Conservation (phyloP, 2,329 filamentous ascomycete species). For the Apiospora marii region DNA sequence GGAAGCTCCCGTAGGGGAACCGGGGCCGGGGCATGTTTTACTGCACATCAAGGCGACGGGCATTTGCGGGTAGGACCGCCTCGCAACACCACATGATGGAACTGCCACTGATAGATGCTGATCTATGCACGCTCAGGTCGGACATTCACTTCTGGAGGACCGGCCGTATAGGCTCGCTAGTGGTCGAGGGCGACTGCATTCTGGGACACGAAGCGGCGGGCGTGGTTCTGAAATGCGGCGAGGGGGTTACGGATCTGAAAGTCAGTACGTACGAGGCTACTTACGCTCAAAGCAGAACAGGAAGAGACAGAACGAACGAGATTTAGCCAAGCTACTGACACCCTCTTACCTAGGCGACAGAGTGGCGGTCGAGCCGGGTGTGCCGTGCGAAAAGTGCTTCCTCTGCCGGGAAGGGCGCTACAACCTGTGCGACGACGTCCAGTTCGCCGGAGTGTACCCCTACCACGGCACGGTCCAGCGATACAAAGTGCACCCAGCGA, state of each 20-base stretch:
- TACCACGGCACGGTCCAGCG: constrained; percentile 67
- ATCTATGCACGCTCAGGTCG: constrained; percentile 50
- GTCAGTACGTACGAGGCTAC: constrained; percentile 43
- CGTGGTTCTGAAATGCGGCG: constrained; percentile 63
- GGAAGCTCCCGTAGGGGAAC: constrained; percentile 64
- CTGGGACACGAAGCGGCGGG: constrained; percentile 72
- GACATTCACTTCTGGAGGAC: constrained; percentile 75
- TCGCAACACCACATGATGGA: neutral
- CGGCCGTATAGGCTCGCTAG: constrained; percentile 68
- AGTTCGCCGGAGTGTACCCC: constrained; percentile 68
- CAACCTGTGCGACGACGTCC: constrained; percentile 69
- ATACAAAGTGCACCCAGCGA: constrained; percentile 68
- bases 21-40: constrained; percentile 61
- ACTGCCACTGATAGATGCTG: neutral
- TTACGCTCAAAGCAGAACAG: too few relatives aligned
- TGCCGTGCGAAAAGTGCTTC: constrained; percentile 68
- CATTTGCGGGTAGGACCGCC: constrained; percentile 62
- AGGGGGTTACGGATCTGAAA: constrained; percentile 60
- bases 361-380: constrained; percentile 72
- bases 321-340: neutral
- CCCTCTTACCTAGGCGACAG: constrained; percentile 54
- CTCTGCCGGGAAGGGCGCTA: constrained; percentile 67
- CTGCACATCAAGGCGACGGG: constrained; percentile 70
- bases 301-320: too few relatives aligned
- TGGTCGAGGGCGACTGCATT: constrained; percentile 69